phyloP scores from a whole-genome alignment of 305 asterid species.

The Fraxinus sp. region DNA sequence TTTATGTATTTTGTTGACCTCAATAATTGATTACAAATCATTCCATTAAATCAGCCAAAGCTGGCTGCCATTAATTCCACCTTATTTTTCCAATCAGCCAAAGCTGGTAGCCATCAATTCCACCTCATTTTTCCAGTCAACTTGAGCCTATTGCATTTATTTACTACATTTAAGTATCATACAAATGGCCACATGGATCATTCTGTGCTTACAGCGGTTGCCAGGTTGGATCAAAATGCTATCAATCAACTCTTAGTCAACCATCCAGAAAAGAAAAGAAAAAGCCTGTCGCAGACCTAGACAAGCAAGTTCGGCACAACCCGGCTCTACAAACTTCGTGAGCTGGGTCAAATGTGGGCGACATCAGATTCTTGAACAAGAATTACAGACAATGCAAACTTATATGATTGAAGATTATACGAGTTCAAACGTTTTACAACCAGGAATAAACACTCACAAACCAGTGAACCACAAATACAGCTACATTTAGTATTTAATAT shows the following conservation, averaged over 20 bases:
- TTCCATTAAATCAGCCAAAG: conserved; percentile 3
- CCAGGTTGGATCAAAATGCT: not conserved
- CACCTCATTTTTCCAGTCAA: not conserved
- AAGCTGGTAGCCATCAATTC: conserved; percentile 23
- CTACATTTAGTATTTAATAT: conserved; percentile 19
- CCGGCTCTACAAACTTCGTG: not conserved
- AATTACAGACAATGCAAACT: not conserved
- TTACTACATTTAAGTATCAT: not conserved
- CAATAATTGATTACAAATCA: conserved; percentile 14
- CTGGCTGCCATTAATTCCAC: conserved; percentile 26
- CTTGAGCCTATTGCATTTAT: conserved; percentile 3
- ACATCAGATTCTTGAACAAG: not conserved
- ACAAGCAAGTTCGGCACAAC: not conserved
- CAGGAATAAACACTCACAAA: conserved; percentile 14
- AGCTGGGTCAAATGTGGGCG: not conserved
- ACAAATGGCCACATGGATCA: not conserved
- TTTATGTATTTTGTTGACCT: not conserved
- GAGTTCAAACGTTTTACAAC: conserved; percentile 29
- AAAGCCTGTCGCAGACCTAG: not conserved
- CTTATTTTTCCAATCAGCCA: not conserved
- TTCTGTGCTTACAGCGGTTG: not conserved
- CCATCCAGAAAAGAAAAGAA: not conserved
- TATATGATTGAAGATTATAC: conserved; percentile 29
- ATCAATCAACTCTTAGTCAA: not conserved
- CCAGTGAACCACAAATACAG: conserved; percentile 23